Percentiles rank a stretch among this genome's conserved stretches.
These are phyloP conservation scores for Lipomyces yamadae DNA, from an alignment of 805 yeast genomes.

Conservation along the genomic window DNA sequence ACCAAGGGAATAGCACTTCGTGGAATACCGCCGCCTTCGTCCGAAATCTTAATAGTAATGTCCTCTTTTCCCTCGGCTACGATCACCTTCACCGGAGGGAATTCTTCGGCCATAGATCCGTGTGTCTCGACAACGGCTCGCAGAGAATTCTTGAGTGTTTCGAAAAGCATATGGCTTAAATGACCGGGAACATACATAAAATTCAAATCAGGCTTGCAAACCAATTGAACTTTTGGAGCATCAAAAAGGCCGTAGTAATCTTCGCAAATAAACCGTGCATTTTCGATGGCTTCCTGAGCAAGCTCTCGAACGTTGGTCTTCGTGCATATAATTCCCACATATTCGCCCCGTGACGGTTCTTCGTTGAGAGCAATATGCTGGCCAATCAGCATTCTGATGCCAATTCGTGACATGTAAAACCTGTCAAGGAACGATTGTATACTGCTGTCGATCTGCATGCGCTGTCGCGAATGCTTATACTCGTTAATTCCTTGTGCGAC, in stretches of 20 bases:
- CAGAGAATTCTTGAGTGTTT: constrained; percentile 81
- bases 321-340: constrained; percentile 88
- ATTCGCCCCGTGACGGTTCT: constrained; percentile 65
- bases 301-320: constrained; percentile 82
- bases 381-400: constrained; percentile 92
- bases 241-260: constrained; percentile 87
- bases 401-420: constrained; percentile 88
- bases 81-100: constrained; percentile 84
- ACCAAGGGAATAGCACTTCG: constrained; percentile 80
- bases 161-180: constrained; percentile 87
- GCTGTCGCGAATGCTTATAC: constrained; percentile 66
- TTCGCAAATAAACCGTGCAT: constrained; percentile 87
- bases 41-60: constrained; percentile 86
- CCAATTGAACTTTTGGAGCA: constrained; percentile 80
- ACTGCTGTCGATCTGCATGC: constrained; percentile 63
- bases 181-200: constrained; percentile 96
- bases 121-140: constrained; percentile 88
- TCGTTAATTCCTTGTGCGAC: constrained; percentile 83
- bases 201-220: constrained; percentile 73
- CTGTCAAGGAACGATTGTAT: constrained; percentile 83
- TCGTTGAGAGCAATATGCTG: constrained; percentile 84
- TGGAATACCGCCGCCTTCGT: constrained; percentile 94
- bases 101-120: constrained; percentile 66
- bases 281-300: constrained; percentile 86
- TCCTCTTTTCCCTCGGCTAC: constrained; percentile 90